Percentiles rank a stretch among this genome's conserved stretches.
Evolutionary conservation across 23 red algal genomes (phyloP).

Genomic region (Gracilaria vermiculophylla): DNA sequence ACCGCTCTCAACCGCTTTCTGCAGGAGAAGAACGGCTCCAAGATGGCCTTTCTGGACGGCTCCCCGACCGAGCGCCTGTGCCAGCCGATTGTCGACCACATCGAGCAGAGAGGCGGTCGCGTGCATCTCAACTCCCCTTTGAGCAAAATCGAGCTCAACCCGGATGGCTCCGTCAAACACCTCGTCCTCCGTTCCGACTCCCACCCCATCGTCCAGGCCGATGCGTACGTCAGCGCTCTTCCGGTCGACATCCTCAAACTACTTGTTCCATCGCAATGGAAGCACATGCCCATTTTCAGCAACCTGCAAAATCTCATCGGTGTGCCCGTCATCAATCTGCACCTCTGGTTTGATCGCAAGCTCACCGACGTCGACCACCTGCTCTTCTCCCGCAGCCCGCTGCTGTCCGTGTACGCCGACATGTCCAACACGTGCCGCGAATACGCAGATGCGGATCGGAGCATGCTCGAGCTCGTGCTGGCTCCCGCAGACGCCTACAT

Average conservation of each 20-base stretch:
- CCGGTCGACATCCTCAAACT: slow-evolving; percentile 96
- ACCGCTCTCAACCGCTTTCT: slow-evolving; percentile 96
- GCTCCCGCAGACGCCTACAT: slow-evolving; percentile 93
- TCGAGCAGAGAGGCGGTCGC: slow-evolving; percentile 68
- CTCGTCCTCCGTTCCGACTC: slow-evolving; percentile 29
- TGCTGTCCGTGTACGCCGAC: slow-evolving; percentile 97
- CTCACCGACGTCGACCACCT: slow-evolving; percentile 96
- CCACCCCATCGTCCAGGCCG: slow-evolving; percentile 64
- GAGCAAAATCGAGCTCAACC: slow-evolving; percentile 58
- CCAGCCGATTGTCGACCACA: slow-evolving; percentile 73
- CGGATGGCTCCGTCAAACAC: slow-evolving; percentile 53
- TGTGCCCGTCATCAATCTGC: slow-evolving; percentile 97
- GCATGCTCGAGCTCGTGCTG: slow-evolving; percentile 92
- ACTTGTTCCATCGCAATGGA: slow-evolving; percentile 75
- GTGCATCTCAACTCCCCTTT: slow-evolving; percentile 59
- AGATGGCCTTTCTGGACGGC: slow-evolving; percentile 98
- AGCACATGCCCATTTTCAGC: slow-evolving; percentile 36
- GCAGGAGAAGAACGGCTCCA: slow-evolving; percentile 90
- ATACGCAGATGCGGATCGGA: slow-evolving; percentile 74
- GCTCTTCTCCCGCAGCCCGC: slow-evolving; percentile 91
- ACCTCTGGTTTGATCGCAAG: slow-evolving; percentile 97
- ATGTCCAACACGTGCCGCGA: slow-evolving; percentile 98
- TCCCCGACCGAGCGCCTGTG: slow-evolving; percentile 95
- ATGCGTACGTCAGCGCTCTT: slow-evolving; percentile 92
- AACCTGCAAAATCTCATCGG: slow-evolving; percentile 72